Evolutionary conservation across 2,329 filamentous ascomycete genomes (phyloP).

Genomic region (Aspergillus alliaceus): DNA sequence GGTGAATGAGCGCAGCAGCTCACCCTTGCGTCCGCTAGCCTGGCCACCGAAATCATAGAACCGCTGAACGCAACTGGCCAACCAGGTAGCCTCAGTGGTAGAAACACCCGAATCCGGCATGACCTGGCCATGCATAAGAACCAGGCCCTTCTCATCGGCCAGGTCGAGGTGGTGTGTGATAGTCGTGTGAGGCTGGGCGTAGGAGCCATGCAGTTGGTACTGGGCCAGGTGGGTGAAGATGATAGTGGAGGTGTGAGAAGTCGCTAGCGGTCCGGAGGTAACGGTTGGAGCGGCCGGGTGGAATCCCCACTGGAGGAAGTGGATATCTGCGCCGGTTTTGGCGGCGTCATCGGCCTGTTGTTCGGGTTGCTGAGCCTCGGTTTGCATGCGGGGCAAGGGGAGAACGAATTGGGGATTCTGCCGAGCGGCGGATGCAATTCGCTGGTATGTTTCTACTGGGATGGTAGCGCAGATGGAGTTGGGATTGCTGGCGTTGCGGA

Average conservation of each 20-base stretch:
- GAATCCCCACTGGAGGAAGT: slow-evolving; percentile 96
- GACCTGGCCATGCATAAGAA: slow-evolving; percentile 82
- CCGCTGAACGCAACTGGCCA: slow-evolving; percentile 89
- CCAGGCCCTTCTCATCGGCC: slow-evolving; percentile 69
- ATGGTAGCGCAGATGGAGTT: slow-evolving; percentile 82
- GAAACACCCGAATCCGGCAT: slow-evolving; percentile 73
- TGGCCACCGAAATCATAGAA: slow-evolving; percentile 73
- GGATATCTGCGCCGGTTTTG: slow-evolving; percentile 74
- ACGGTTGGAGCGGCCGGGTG: slow-evolving; percentile 52
- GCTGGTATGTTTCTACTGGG: slow-evolving; percentile 68
- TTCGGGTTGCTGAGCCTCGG: slow-evolving; percentile 13
- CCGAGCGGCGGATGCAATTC: slow-evolving; percentile 70
- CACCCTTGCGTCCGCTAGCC: slow-evolving; percentile 60
- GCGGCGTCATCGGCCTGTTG: slow-evolving; percentile 27
- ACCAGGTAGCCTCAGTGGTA: slow-evolving; percentile 80
- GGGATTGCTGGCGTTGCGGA: slow-evolving; percentile 73
- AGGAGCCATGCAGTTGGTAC: slow-evolving; percentile 88
- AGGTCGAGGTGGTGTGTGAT: slow-evolving; percentile 89
- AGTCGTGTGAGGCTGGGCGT: slow-evolving; percentile 87
- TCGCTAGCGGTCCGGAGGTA: slow-evolving; percentile 38
- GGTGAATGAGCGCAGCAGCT: slow-evolving; percentile 78
- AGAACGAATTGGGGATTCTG: slow-evolving; percentile 86
- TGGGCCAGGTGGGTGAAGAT: slow-evolving; percentile 94
- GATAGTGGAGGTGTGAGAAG: slow-evolving; percentile 66
- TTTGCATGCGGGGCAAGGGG: slow-evolving; percentile 62